Evolutionary conservation across 768 basidiomycete genomes (phyloP).

Genomic region (Coprinellus aureogranulatus): DNA sequence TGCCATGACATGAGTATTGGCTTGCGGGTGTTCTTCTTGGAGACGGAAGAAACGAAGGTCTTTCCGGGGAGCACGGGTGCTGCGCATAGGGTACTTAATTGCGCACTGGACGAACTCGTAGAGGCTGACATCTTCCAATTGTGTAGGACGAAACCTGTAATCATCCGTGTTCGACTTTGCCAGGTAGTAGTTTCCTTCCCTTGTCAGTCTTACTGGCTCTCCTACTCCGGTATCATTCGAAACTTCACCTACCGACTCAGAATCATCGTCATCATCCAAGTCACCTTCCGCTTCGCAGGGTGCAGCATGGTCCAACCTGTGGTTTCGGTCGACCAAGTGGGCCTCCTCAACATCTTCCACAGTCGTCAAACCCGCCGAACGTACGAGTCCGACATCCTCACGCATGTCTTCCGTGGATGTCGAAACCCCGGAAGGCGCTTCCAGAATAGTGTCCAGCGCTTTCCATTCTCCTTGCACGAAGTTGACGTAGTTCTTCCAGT

Average conservation of each 20-base stretch:
- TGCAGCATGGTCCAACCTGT: too few species aligned
- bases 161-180: slow-evolving; percentile 20
- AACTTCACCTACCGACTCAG: too few species aligned
- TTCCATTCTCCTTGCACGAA: slow-evolving; percentile 3
- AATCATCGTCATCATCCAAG: too few species aligned
- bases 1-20: slow-evolving; percentile 7
- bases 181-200: slow-evolving; percentile 12
- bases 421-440: slow-evolving; percentile 14
- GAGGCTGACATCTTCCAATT: slow-evolving; percentile 19
- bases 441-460: neutral
- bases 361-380: too few species aligned
- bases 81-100: neutral
- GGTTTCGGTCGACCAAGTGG: too few species aligned
- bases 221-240: neutral
- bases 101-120: slow-evolving; percentile 26
- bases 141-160: slow-evolving; percentile 20
- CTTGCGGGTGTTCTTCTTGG: slow-evolving; percentile 9
- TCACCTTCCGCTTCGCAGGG: too few species aligned
- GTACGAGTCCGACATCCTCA: too few species aligned
- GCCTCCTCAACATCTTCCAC: too few species aligned
- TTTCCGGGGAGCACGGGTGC: neutral
- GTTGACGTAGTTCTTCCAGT: too few species aligned
- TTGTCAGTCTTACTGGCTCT: slow-evolving; percentile 13
- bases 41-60: slow-evolving; percentile 7
- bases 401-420: too few species aligned